Conservation (phyloP, 2,329 filamentous ascomycete species). For the Ceratocystis colombiana region DNA sequence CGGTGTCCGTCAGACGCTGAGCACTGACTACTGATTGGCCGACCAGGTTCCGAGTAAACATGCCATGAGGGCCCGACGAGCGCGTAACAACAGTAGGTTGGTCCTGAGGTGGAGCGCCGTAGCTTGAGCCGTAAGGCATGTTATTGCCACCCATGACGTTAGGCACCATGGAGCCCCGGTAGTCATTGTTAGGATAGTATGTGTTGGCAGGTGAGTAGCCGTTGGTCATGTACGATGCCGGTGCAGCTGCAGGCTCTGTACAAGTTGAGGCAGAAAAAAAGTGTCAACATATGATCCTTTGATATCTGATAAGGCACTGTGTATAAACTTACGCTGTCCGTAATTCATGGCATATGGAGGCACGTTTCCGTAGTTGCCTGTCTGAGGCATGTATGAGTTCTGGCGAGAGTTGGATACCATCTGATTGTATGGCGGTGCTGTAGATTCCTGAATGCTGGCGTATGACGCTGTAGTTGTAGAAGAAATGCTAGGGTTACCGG, state of each 20-base stretch:
- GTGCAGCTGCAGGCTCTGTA: not conserved
- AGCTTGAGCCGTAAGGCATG: slow-evolving; percentile 24
- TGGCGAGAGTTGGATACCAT: slow-evolving; percentile 34
- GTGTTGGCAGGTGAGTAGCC: slow-evolving; percentile 30
- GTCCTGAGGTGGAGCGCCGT: slow-evolving; percentile 30
- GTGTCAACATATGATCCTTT: not conserved
- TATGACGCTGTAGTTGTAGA: slow-evolving; percentile 55
- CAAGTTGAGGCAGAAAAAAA: not conserved
- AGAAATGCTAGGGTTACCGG: slow-evolving; percentile 65
- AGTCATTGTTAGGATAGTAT: slow-evolving; percentile 29
- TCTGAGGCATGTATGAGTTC: slow-evolving; percentile 29
- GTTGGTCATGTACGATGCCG: slow-evolving; percentile 28
- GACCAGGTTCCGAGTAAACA: slow-evolving; percentile 93
- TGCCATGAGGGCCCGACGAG: slow-evolving; percentile 54
- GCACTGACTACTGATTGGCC: slow-evolving; percentile 84
- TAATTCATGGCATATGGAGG: slow-evolving; percentile 28
- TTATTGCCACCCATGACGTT: slow-evolving; percentile 16
- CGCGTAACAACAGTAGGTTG: slow-evolving; percentile 30
- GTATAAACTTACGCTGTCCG: slow-evolving; percentile 30
- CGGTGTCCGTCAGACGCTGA: slow-evolving; percentile 66
- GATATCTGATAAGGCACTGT: not conserved
- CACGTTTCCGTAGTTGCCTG: slow-evolving; percentile 27
- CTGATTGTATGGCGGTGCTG: slow-evolving; percentile 32
- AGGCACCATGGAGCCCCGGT: slow-evolving; percentile 25
- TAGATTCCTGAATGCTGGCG: slow-evolving; percentile 28